Evolutionary conservation across 2,329 filamentous ascomycete species (phyloP).

Genomic region (Aspergillus puulaauensis): DNA sequence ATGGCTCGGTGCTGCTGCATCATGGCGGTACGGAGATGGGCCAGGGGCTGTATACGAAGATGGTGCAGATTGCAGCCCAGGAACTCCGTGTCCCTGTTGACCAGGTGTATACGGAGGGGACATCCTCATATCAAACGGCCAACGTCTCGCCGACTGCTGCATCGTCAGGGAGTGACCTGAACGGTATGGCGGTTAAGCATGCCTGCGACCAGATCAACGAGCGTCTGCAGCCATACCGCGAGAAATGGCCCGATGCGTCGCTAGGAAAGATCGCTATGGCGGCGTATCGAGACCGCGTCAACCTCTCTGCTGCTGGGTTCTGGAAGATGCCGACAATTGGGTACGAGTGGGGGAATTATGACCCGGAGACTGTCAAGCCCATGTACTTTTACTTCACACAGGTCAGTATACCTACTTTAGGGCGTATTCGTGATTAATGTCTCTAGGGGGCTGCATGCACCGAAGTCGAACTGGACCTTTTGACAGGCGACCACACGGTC

Average conservation of each 20-base stretch:
- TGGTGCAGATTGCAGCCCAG: constrained; percentile 92
- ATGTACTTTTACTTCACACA: constrained; percentile 99
- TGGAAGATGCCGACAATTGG: constrained; percentile 98
- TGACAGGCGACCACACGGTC: constrained; percentile 93
- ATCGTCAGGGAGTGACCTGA: constrained; percentile 90
- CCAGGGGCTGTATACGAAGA: constrained; percentile 95
- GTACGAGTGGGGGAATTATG: constrained; percentile 71
- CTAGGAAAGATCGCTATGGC: constrained; percentile 90
- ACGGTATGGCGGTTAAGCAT: constrained; percentile 92
- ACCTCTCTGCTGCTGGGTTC: constrained; percentile 96
- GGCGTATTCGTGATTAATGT: too few relatives aligned
- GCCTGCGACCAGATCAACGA: constrained; percentile 89
- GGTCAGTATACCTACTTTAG: too few relatives aligned
- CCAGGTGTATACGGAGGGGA: constrained; percentile 34
- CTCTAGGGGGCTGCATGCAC: constrained; percentile 73
- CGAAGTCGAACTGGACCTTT: constrained; percentile 88
- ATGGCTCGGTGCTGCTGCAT: constrained; percentile 86
- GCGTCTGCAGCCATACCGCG: constrained; percentile 78
- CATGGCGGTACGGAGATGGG: constrained; percentile 99
- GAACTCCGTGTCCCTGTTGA: constrained; percentile 69
- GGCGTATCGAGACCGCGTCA: constrained; percentile 94
- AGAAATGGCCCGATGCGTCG: constrained; percentile 71
- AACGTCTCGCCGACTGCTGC: constrained; percentile 93
- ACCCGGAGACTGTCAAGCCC: constrained; percentile 66
- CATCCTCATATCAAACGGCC: constrained; percentile 91